Base-by-base conservation (phyloP, 2,329 filamentous ascomycete species). In the Penicillium palitans region DNA sequence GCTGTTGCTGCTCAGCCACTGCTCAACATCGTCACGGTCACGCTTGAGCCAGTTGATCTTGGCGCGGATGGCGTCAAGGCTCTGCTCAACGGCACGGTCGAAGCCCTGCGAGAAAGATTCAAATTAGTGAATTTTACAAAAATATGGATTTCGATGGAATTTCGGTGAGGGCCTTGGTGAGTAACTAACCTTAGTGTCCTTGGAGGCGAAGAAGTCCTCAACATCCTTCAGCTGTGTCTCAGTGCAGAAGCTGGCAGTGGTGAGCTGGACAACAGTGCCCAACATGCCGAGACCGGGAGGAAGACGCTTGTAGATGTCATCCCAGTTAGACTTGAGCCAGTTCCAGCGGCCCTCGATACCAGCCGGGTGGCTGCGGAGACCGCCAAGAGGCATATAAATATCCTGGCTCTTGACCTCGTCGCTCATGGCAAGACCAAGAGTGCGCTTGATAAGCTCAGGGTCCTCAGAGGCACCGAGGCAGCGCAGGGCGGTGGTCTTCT, bases 391-490 rank as follows among this genome's bases (percentile, higher is more conserved):
- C 72, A 96, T 87, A 79, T 96, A 97, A 64, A 97, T 87, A 74
- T 98, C 93, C 76, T 97, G 93, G 64, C 90, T 91, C 81, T 96
- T 96, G 76, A 97, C 89, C 66, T 96, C 89, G 61, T 88, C 86
- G 73, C 87, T 86, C 57, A 93, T 83, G 33, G 92, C 83, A 62
- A 97, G 81, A 31, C 81, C 84, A 15, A 98, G 83, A 3, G 92
- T 93, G 61, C 86, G 86, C 79, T 95, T 80, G 73, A 97, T 93
- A 49, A 97, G 84, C 64, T 88, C 86, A 1, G 90, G 87, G 57
- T 90, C 83, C 72, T 88, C 88, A 47, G 91, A 87, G 51, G 91
- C 87, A 51, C 93, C 93, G 24, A 98, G 83, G 33, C 84, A 86
- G 68, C 93, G 90, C 59, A 98, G 84, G 1, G 92, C 92, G 13